Base-by-base conservation (phyloP, 371 early-diverging fungal species). In the Mucor indicus region DNA sequence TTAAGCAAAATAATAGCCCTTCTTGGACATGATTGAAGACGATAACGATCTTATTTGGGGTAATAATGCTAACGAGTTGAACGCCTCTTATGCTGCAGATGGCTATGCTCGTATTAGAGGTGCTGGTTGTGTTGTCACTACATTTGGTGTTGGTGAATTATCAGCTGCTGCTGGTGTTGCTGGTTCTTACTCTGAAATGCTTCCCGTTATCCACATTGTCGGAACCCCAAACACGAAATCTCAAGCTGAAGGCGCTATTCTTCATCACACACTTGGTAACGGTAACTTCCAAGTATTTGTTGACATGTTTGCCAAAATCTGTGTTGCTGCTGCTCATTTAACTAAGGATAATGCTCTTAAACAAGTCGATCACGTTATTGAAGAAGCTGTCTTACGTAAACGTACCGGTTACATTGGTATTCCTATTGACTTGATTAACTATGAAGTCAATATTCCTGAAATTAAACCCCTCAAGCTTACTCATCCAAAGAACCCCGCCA, bases 111-210 rank as follows among this genome's bases (percentile, higher is more conserved):
- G 66, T 44, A 41, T 63, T 17, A 38, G 50, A 19, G 62, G 69
- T 31, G 57, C 56, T 21, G 65, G 69, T 36, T 72, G 69, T 23
- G 31, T 80, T 12, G 62, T 74, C 13, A 80, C 80, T 11, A 80
- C 80, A 9, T 80, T 80, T 48, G 80, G 80, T 31, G 80, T 80
- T 2, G 80, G 80, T 43, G 80, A 80, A 51, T 51, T 80, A 22
- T 69, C 67, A 25, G 75, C 76, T 10, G 55, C 72, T 3, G 72
- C 73, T 40, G 80, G 75, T 40, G 57, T 63, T 49, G 80, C 80
- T 37, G 80, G 80, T 33, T 65, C 78, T 8, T 71, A 56, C 38
- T 62, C 78, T 35, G 80, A 80, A 48, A 72, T 73, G 70, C 70
- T 80, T 21, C 74, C 76, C 2, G 76, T 80, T 16, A 60, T 80